Percentiles rank a stretch among this genome's conserved stretches.
These are phyloP conservation scores for Fragaria iinumae DNA, from an alignment of 306 rosid species.

Conservation along the genomic window DNA sequence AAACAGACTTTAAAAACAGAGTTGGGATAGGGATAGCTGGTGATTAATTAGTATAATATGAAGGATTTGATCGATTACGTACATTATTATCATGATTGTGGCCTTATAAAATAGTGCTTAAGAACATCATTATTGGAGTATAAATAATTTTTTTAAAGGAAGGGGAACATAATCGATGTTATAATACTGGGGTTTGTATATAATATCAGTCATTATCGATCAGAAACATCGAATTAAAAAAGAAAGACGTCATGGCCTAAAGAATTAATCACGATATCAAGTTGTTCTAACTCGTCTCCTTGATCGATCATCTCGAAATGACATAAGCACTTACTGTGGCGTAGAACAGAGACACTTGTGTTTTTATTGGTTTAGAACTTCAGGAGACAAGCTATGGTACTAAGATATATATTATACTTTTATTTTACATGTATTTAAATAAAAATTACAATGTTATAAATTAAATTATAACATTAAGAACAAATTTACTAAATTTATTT, in stretches of 20 bases:
- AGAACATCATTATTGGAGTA: slow-evolving; percentile 27
- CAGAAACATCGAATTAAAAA: slow-evolving; percentile 6
- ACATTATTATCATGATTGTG: slow-evolving; percentile 6
- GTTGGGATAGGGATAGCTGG: slow-evolving; percentile 20
- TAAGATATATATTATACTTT: no score
- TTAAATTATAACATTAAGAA: no score
- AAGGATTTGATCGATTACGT: background rate
- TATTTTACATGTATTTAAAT: no score
- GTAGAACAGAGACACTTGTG: no score
- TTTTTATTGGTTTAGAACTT: no score
- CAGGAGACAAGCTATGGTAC: no score
- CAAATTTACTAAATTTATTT: no score
- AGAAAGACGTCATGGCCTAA: background rate
- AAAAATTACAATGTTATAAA: no score
- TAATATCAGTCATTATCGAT: background rate
- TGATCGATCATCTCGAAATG: background rate
- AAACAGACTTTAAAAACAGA: background rate
- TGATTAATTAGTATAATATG: slow-evolving; percentile 11
- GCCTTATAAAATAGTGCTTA: slow-evolving; percentile 2
- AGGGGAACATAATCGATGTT: background rate
- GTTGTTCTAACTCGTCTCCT: background rate
- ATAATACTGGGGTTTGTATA: background rate
- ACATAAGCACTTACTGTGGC: background rate
- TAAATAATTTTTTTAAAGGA: background rate
- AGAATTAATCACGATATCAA: background rate